Evolutionary conservation across 176 grass and related monocot genomes (phyloP).

Genomic region (Oryza officinalis): DNA sequence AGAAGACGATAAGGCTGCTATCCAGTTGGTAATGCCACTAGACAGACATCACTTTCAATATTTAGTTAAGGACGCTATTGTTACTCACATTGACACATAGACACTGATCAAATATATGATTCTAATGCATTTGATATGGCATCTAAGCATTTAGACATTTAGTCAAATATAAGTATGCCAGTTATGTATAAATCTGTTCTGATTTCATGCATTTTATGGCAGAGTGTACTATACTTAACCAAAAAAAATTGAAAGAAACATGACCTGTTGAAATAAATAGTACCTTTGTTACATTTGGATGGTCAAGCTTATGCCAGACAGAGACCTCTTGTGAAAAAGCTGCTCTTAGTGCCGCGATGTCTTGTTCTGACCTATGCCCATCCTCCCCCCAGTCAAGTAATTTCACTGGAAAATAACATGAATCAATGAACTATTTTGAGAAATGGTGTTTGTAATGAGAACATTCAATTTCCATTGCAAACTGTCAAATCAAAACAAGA

Average conservation of each 20-base stretch:
- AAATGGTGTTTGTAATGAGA: background rate
- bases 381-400: conserved; percentile 96
- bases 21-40: background rate
- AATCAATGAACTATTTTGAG: background rate
- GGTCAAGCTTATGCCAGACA: conserved; percentile 98
- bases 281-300: conserved; percentile 99
- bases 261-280: background rate
- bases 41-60: background rate
- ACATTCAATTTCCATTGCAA: background rate
- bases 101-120: background rate
- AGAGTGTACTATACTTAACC: background rate
- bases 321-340: conserved; percentile 92
- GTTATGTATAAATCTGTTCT: background rate
- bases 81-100: background rate
- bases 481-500: background rate
- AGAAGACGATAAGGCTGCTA: conserved; percentile 8
- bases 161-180: background rate
- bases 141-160: background rate
- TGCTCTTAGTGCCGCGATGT: conserved; percentile 55
- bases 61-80: background rate
- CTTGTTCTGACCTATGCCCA: conserved; percentile 78
- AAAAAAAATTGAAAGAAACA: background rate
- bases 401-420: conserved; percentile 64
- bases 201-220: background rate
- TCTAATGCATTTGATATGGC: too few relatives aligned